Conservation (phyloP, 805 yeast species). For the Jamesozyma jinghongensis region DNA sequence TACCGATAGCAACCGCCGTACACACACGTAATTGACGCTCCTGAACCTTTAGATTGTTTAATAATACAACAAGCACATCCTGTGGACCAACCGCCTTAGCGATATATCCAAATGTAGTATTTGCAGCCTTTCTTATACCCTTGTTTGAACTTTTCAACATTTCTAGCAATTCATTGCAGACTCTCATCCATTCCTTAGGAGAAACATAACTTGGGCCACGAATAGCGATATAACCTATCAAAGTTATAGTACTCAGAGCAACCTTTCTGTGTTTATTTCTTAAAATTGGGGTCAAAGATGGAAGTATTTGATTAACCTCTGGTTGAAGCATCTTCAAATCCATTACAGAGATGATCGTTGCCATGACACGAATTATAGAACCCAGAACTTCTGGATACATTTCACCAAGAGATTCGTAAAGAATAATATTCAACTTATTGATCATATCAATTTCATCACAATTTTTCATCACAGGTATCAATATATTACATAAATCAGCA, state of each 20-base stretch:
- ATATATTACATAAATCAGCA: conserved; percentile 59
- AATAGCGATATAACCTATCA: conserved; percentile 77
- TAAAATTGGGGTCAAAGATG: conserved; percentile 84
- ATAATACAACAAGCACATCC: conserved; percentile 75
- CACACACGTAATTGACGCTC: conserved; percentile 95
- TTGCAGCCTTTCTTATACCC: conserved; percentile 74
- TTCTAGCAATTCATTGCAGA: conserved; percentile 83
- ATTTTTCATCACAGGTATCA: conserved; percentile 56
- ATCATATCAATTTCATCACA: conserved; percentile 59
- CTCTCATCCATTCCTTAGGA: conserved; percentile 96
- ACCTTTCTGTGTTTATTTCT: conserved; percentile 86
- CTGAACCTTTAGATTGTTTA: conserved; percentile 81
- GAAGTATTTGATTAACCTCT: conserved; percentile 70
- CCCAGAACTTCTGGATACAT: conserved; percentile 91
- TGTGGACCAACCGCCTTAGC: conserved; percentile 94
- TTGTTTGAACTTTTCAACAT: conserved; percentile 75
- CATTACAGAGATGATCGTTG: conserved; percentile 49
- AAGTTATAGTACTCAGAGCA: conserved; percentile 68
- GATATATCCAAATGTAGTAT: conserved; percentile 81
- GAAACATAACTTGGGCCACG: conserved; percentile 73
- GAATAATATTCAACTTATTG: conserved; percentile 58
- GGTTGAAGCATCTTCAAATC: conserved; percentile 63
- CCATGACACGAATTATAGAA: conserved; percentile 65
- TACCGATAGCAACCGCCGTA: conserved; percentile 96
- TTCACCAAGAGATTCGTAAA: conserved; percentile 90